Evolutionary conservation across 202 grass and related monocot genomes (phyloP).

Genomic region (Panicum hallii): DNA sequence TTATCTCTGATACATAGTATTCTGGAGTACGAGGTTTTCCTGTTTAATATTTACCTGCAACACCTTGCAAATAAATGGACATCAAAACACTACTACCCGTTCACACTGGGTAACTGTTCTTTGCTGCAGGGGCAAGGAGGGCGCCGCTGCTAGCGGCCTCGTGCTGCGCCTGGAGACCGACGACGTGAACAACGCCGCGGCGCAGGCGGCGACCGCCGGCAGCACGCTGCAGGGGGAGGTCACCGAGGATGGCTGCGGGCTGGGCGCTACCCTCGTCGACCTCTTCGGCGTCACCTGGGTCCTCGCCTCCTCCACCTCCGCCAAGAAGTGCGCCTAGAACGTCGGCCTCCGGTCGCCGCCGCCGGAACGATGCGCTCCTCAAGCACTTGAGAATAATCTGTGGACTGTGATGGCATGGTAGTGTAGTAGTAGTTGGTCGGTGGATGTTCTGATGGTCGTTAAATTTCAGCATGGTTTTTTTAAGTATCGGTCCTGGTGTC

Average conservation of each 20-base stretch:
- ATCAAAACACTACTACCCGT: neutral
- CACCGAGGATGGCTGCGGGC: conserved; percentile 29
- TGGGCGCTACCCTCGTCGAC: conserved; percentile 50
- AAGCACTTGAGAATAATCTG: neutral
- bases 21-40: no score
- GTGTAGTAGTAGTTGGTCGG: neutral
- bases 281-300: conserved; percentile 61
- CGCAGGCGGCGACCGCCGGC: conserved; percentile 45
- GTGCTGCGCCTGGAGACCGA: conserved; percentile 47
- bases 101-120: neutral
- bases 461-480: neutral
- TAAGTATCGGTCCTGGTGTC: neutral
- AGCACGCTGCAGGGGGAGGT: conserved; percentile 46
- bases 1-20: no score
- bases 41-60: no score
- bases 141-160: neutral
- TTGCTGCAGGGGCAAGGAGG: conserved; percentile 34
- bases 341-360: neutral
- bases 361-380: neutral
- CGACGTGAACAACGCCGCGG: conserved; percentile 46
- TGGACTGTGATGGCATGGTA: neutral
- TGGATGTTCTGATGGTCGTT: neutral
- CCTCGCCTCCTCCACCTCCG: conserved; percentile 32
- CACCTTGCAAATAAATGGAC: no score
- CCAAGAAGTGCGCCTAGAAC: conserved; percentile 44